phyloP scores from a whole-genome alignment of 2,329 filamentous ascomycete species.

The Apiospora sp. region DNA sequence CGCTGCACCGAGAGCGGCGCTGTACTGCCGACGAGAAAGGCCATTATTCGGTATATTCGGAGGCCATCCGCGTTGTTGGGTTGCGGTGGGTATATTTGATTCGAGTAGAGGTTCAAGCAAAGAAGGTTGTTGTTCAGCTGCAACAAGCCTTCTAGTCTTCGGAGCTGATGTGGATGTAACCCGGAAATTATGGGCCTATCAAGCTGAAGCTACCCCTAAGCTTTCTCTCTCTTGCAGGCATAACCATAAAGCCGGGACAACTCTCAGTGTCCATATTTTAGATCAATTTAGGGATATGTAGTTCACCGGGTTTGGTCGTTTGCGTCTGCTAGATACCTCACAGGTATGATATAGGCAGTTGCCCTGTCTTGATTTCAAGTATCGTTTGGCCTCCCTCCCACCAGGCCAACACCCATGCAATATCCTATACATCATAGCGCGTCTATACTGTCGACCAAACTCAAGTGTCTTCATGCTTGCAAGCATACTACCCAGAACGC shows the following conservation, averaged over 20 bases:
- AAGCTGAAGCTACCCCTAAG: background rate
- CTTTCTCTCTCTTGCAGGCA: background rate
- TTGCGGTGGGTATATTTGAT: background rate
- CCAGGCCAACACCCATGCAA: background rate
- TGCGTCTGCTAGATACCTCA: no score
- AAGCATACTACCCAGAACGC: background rate
- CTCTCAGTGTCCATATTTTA: no score
- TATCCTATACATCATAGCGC: background rate
- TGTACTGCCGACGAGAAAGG: slow-evolving; percentile 41
- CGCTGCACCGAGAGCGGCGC: slow-evolving; percentile 49
- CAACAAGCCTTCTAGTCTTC: background rate
- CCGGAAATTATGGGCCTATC: slow-evolving; percentile 14
- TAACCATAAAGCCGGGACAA: background rate
- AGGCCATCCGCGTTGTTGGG: background rate
- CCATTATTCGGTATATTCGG: slow-evolving; percentile 34
- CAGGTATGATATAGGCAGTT: no score
- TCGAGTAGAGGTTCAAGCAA: background rate
- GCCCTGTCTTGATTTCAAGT: background rate
- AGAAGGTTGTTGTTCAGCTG: background rate
- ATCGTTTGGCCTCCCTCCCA: background rate
- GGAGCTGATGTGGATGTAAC: slow-evolving; percentile 9
- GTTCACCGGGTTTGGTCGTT: no score
- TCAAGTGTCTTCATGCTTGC: background rate
- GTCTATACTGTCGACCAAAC: background rate
- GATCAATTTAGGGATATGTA: no score